phyloP scores from a whole-genome alignment of 1,139 yeast species.

The Hanseniaspora sp. region DNA sequence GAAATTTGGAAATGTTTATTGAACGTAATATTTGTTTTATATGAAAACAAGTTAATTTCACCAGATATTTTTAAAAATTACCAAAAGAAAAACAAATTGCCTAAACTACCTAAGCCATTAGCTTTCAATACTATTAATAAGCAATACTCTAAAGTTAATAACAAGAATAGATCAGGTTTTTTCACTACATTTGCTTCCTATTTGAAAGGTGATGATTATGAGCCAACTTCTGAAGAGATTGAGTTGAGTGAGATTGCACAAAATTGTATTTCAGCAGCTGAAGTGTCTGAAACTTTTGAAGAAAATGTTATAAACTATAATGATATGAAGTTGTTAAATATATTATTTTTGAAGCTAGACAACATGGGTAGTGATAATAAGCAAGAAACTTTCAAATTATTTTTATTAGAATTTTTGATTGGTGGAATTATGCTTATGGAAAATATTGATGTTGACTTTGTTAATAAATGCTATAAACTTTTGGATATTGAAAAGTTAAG shows the following conservation, averaged over 20 bases:
- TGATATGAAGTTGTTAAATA: slow-evolving; percentile 25
- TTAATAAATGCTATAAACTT: slow-evolving; percentile 21
- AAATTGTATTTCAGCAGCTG: slow-evolving; percentile 67
- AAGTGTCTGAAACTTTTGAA: slow-evolving; percentile 33
- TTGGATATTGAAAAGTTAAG: slow-evolving; percentile 19
- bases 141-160: slow-evolving; percentile 35
- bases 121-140: slow-evolving; percentile 58
- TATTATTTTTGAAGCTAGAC: slow-evolving; percentile 29
- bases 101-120: slow-evolving; percentile 47
- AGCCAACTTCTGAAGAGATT: slow-evolving; percentile 86
- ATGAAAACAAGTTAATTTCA: slow-evolving; percentile 59
- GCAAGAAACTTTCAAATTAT: slow-evolving; percentile 46
- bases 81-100: slow-evolving; percentile 44
- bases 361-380: slow-evolving; percentile 23
- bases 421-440: slow-evolving; percentile 39
- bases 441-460: slow-evolving; percentile 33
- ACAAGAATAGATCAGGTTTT: slow-evolving; percentile 44
- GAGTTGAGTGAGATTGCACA: slow-evolving; percentile 72
- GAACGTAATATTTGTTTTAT: slow-evolving; percentile 51
- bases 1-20: slow-evolving; percentile 50
- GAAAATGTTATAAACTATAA: slow-evolving; percentile 24
- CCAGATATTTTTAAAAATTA: slow-evolving; percentile 58
- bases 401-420: slow-evolving; percentile 45
- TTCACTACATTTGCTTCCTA: slow-evolving; percentile 86
- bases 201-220: slow-evolving; percentile 75